phyloP scores from a whole-genome alignment of 1,139 yeast species.

The Blastobotrys arbuscula region DNA sequence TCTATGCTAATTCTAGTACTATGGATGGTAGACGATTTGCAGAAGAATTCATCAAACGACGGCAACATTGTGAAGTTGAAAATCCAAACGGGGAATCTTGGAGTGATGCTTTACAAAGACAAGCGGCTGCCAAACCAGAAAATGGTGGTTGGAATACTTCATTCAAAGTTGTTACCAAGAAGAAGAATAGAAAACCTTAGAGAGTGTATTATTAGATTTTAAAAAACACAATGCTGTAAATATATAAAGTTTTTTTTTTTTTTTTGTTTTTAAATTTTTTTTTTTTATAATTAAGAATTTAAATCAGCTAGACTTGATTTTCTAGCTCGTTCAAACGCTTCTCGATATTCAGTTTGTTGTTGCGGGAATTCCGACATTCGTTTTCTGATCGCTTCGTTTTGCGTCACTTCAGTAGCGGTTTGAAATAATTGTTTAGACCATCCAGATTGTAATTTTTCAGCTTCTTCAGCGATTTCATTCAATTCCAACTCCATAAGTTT shows the following conservation, averaged over 20 bases:
- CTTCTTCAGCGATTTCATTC: constrained; percentile 70
- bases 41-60: constrained; percentile 75
- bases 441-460: constrained; percentile 65
- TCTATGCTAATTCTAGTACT: constrained; percentile 82
- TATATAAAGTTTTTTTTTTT: neutral
- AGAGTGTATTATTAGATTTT: too few relatives aligned
- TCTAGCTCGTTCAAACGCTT: constrained; percentile 22
- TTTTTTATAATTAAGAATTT: constrained; percentile 5
- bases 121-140: constrained; percentile 45
- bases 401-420: constrained; percentile 81
- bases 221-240: too few relatives aligned
- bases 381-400: constrained; percentile 84
- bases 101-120: constrained; percentile 61
- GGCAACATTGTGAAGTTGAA: constrained; percentile 55
- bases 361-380: constrained; percentile 59
- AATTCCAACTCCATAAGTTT: constrained; percentile 78
- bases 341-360: constrained; percentile 26
- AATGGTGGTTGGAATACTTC: constrained; percentile 71
- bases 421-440: constrained; percentile 78
- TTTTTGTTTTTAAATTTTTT: neutral
- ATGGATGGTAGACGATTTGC: constrained; percentile 97
- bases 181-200: constrained; percentile 27
- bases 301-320: constrained; percentile 17
- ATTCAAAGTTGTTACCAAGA: constrained; percentile 64
- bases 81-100: constrained; percentile 28